Percentiles rank a stretch among this genome's conserved stretches.
These are phyloP conservation scores for Canavalia gladiata DNA, from an alignment of 306 rosid species.

Conservation along the genomic window DNA sequence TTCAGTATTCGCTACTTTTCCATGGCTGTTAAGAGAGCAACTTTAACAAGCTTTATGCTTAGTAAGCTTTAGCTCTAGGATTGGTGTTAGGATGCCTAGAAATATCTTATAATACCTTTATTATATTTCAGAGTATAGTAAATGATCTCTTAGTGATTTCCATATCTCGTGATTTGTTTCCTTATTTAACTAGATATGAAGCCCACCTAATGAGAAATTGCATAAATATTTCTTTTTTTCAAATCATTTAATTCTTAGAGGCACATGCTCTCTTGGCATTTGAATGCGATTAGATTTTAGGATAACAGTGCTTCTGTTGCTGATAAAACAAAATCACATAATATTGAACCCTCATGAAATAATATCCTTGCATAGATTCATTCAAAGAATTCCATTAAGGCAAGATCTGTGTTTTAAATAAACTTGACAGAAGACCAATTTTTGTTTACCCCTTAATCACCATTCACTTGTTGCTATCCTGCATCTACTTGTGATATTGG, in stretches of 20 bases:
- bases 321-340: slow-evolving; percentile 34
- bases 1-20: neutral
- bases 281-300: slow-evolving; percentile 30
- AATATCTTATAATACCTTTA: neutral
- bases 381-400: slow-evolving; percentile 22
- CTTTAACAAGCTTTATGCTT: neutral
- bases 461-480: slow-evolving; percentile 31
- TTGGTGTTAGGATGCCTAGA: neutral
- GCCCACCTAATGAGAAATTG: neutral
- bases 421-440: neutral
- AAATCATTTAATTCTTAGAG: slow-evolving; percentile 20
- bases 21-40: neutral
- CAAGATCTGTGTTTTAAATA: slow-evolving; percentile 16
- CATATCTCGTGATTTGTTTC: neutral
- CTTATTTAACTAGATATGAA: neutral
- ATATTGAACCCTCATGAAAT: slow-evolving; percentile 15
- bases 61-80: neutral
- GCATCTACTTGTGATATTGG: slow-evolving; percentile 26
- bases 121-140: neutral
- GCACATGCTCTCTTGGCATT: slow-evolving; percentile 3
- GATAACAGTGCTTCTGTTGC: slow-evolving; percentile 6
- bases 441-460: slow-evolving; percentile 12
- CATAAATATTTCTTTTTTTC: neutral
- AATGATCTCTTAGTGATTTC: neutral
- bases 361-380: neutral